Evolutionary conservation across 75 land plant species (phyloP), one percentile per base, ranked within the genome.

Genomic region (Gnetum montanum): DNA sequence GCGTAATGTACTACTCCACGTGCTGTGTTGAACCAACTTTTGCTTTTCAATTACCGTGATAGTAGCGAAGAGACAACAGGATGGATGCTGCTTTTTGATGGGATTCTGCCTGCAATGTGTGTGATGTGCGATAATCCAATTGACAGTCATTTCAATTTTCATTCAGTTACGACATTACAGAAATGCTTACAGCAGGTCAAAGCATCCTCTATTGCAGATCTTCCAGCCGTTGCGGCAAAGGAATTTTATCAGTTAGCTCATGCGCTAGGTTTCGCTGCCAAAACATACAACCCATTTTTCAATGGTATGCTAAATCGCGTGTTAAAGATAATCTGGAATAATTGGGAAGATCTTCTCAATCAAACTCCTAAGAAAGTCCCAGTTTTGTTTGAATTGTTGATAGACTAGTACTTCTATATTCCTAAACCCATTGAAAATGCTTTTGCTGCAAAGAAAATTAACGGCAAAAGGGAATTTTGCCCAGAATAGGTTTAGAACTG

Each of bases 121-220:
- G 58, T 58, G 30, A 68, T 81, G 27, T 81, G 85, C 60, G 99
- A 95, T 58, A 79, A 81, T 37, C 84, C 97, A 7, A 63, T 59
- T 47, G 99, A 95, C 58, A 86, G 99, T 58, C 99, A 95, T 70
- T 90, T 86, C 71, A 95, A 95, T 67, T 95, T 95, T 49, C 99
- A 95, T 57, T 69, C 86, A 15, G 67, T 95, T 34, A 95, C 99
- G n/a, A 88, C 95, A 41, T 49, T 82, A 36, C 99, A 95, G 59
- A 95, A 90, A 5, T 90, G 97, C 46, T 61, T 95, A 56, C 99
- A 95, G 59, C 99, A 95, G 70, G 71, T 95, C 23, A 92, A 92
- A 54, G 77, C 97, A 10, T 94, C 87, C 12, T 35, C 86, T 22
- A 60, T 62, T 34, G 62, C 64, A 43, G 53, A 68, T 34, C 63